Evolutionary conservation across 345 rosid species (phyloP), one percentile per base, ranked within the genome.

Genomic region (Eucalyptus erythrocorys): DNA sequence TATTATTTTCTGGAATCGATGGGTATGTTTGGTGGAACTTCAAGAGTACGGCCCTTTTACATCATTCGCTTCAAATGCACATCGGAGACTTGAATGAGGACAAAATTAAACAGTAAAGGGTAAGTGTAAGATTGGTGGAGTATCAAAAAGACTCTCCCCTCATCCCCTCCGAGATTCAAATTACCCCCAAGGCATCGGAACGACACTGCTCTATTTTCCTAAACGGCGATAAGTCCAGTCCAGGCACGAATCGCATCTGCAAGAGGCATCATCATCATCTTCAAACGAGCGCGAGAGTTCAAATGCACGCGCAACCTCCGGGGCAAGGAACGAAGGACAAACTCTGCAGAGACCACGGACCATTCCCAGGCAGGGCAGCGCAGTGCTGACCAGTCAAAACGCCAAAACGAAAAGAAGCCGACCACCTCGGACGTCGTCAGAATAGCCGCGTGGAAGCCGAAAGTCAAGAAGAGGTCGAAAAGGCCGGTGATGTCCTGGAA

Each of bases 1-100:
- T 9, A 10, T 76, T 2, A 4, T 37, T 37, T 19, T 17, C 43
- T 10, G 0, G 4, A 71, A 42, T 0, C 0, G 6, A 34, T 5
- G 6, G 80, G 24, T 76, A 19, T 37, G 13, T 1, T 21, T 11
- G 7, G 14, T 2, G 26, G 26, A 34, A 19, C 45, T 71, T 71
- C 13, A 21, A 71, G 81, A 19, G 81, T 10, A 19, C 45, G 9
- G 2, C 40, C 27, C 13, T 71, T 37, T 21, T 10, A 34, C 81
- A 37, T 71, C 45, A 19, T 5, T 19, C 7, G 26, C 26, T 4
- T 10, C 80, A 37, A 32, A 34, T 5, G 27, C 45, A 37, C 81
- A 19, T 37, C 27, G 13, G 6, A 71, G 42, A 68, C 22, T 32
- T 3, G 22, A 66, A 32, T 0, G 17, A 32, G 79, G 22, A 66